These are phyloP conservation scores for Fusarium beomiforme DNA, from an alignment of 2,329 filamentous ascomycete genomes.

Conservation along the genomic window DNA sequence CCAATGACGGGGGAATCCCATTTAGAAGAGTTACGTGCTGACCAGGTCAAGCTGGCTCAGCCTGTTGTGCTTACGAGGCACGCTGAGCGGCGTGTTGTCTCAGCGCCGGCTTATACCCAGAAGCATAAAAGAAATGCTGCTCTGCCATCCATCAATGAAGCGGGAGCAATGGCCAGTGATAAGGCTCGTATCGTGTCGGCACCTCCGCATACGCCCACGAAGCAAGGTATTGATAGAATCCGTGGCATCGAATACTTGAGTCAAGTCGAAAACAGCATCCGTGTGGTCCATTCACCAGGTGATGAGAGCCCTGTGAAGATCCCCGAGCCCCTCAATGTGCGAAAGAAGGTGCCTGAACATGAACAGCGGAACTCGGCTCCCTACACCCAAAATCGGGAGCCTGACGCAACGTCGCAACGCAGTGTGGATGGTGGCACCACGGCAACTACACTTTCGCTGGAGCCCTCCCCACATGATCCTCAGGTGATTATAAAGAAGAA, in stretches of 20 bases:
- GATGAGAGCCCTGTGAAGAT: constrained; percentile 47
- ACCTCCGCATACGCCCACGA: constrained; percentile 51
- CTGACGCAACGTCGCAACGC: constrained; percentile 13
- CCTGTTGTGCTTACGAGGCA: constrained; percentile 48
- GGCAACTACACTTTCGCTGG: constrained; percentile 25
- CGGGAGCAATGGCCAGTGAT: constrained; percentile 42
- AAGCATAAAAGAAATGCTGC: constrained; percentile 50
- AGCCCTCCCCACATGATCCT: constrained; percentile 24
- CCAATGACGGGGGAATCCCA: constrained; percentile 42
- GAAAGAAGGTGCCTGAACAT: constrained; percentile 49
- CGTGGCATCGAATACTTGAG: constrained; percentile 57
- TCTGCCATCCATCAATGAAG: constrained; percentile 62
- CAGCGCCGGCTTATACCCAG: constrained; percentile 60
- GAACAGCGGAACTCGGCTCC: constrained; percentile 34
- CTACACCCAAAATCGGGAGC: constrained; percentile 24
- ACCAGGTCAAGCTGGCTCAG: constrained; percentile 45
- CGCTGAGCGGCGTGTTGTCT: constrained; percentile 58
- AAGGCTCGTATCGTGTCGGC: constrained; percentile 60
- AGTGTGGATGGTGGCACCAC: background rate
- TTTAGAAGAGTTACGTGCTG: constrained; percentile 34
- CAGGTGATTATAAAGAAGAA: constrained; percentile 52
- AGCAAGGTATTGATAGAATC: constrained; percentile 45
- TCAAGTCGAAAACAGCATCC: constrained; percentile 62
- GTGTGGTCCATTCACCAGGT: constrained; percentile 62
- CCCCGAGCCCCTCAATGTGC: constrained; percentile 54